Evolutionary conservation across 768 basidiomycete genomes (phyloP).

Genomic region (Leccinum boreale): DNA sequence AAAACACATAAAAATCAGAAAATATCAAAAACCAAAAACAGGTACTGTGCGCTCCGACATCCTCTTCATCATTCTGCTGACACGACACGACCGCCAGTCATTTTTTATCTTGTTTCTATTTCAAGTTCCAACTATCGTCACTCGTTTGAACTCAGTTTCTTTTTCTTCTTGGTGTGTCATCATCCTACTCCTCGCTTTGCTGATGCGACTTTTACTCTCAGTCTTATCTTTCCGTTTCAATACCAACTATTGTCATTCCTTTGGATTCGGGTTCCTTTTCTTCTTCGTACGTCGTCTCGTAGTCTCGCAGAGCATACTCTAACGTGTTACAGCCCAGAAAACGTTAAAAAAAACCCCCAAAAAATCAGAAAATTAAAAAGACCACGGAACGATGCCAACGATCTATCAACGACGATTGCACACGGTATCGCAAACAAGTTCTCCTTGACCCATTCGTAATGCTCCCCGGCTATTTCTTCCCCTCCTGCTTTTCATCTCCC

Average conservation of each 20-base stretch:
- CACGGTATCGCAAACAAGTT: not conserved
- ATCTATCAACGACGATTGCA: not conserved
- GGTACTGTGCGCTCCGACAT: not conserved
- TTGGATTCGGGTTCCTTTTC: no score
- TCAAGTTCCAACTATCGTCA: not conserved
- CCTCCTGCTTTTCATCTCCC: not conserved
- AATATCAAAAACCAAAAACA: not conserved
- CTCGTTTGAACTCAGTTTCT: not conserved
- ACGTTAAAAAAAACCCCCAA: not conserved
- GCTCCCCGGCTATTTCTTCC: not conserved
- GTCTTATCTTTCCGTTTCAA: not conserved
- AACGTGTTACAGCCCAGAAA: not conserved
- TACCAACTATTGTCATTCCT: not conserved
- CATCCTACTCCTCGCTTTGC: not conserved
- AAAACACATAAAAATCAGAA: not conserved
- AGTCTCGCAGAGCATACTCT: not conserved
- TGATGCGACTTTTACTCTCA: not conserved
- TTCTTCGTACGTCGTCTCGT: not conserved
- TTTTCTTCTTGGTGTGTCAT: not conserved
- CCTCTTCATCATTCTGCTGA: not conserved
- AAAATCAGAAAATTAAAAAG: constrained; percentile 1
- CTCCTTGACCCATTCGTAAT: not conserved
- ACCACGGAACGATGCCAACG: not conserved
- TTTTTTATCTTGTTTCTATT: not conserved
- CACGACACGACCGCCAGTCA: not conserved